These are phyloP conservation scores for Kregervanrija delftensis DNA, from an alignment of 805 yeast genomes.

Conservation along the genomic window DNA sequence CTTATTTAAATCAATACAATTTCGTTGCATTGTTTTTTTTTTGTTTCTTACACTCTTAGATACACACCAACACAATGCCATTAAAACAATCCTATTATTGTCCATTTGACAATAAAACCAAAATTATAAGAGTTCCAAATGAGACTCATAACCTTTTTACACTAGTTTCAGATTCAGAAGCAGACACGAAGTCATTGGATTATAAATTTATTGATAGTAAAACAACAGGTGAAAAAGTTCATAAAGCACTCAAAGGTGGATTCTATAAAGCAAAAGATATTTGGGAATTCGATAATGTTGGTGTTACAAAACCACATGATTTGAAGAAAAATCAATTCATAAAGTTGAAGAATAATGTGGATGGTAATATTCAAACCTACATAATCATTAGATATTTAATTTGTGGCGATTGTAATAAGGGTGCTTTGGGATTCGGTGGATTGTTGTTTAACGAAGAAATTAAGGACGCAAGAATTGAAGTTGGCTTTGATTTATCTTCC, in stretches of 20 bases:
- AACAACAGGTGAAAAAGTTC: background rate
- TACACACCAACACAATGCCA: background rate
- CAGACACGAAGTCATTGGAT: constrained; percentile 1
- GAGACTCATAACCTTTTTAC: constrained; percentile 3
- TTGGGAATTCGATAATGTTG: constrained; percentile 78
- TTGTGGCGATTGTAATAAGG: constrained; percentile 74
- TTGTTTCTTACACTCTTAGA: background rate
- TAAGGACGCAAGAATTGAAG: constrained; percentile 4
- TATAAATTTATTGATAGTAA: constrained; percentile 5
- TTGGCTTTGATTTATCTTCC: constrained; percentile 2
- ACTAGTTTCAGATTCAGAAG: background rate
- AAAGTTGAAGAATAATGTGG: constrained; percentile 12
- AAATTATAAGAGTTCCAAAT: constrained; percentile 7
- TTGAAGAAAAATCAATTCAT: constrained; percentile 2
- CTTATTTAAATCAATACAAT: background rate
- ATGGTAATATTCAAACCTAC: constrained; percentile 15
- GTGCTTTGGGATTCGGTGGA: constrained; percentile 69
- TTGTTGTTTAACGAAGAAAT: constrained; percentile 19
- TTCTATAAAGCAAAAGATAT: constrained; percentile 46
- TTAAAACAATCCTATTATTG: constrained; percentile 6
- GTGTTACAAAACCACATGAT: constrained; percentile 46
- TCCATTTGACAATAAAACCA: constrained; percentile 12
- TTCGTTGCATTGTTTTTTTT: background rate
- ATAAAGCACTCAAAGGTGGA: background rate
- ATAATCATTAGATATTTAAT: constrained; percentile 47